phyloP scores from a whole-genome alignment of 192 early-diverging fungal species.

The Gryganskiella cystojenkinii region DNA sequence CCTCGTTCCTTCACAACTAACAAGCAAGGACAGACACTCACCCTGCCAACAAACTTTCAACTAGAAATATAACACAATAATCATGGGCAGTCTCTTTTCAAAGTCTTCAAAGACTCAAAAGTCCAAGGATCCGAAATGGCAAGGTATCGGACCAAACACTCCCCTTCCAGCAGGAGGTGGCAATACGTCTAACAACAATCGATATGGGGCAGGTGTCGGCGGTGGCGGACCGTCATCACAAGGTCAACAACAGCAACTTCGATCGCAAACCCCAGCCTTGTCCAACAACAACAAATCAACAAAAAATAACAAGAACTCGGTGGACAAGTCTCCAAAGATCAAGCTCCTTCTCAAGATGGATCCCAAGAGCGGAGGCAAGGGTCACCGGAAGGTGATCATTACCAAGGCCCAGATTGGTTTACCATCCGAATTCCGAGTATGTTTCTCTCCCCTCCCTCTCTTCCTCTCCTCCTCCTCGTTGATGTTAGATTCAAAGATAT shows the following conservation, averaged over 20 bases:
- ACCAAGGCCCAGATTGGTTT: slow-evolving; percentile 47
- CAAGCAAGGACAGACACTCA: background rate
- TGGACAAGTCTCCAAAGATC: slow-evolving; percentile 35
- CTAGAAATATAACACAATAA: background rate
- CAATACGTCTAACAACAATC: slow-evolving; percentile 3
- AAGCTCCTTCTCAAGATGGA: slow-evolving; percentile 38
- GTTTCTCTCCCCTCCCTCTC: background rate
- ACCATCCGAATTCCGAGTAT: slow-evolving; percentile 49
- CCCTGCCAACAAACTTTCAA: too few relatives aligned
- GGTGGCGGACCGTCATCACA: background rate
- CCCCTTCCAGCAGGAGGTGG: slow-evolving; percentile 14
- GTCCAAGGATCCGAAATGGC: slow-evolving; percentile 47
- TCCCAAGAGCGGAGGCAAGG: slow-evolving; percentile 29
- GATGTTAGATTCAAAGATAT: background rate
- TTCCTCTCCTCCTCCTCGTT: background rate
- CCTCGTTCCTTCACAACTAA: background rate
- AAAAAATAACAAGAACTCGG: slow-evolving; percentile 5
- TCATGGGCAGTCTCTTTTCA: slow-evolving; percentile 43
- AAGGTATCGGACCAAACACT: slow-evolving; percentile 50
- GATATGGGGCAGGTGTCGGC: background rate
- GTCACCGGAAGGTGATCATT: slow-evolving; percentile 34
- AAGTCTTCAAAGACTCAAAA: slow-evolving; percentile 32
- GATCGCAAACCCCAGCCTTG: slow-evolving; percentile 14
- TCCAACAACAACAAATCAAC: slow-evolving; percentile 13
- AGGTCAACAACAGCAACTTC: slow-evolving; percentile 12